Evolutionary conservation across 805 yeast genomes (phyloP).

Genomic region (Hemisphaericaspora nanyangensis): DNA sequence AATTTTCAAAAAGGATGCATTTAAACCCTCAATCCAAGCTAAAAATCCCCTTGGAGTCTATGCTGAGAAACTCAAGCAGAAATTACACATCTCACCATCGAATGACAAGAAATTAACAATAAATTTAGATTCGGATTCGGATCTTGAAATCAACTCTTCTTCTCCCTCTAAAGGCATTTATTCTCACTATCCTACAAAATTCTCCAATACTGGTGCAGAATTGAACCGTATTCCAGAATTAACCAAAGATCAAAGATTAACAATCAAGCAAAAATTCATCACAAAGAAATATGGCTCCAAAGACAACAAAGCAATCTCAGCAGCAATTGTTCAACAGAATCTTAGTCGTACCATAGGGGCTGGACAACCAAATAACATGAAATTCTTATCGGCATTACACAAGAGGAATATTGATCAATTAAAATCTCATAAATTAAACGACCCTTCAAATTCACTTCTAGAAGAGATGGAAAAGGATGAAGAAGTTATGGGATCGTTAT

Average conservation of each 20-base stretch:
- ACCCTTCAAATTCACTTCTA: slow-evolving; percentile 24
- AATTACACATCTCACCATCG: slow-evolving; percentile 23
- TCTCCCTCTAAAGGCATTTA: not conserved
- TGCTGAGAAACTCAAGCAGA: slow-evolving; percentile 27
- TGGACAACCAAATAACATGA: not conserved
- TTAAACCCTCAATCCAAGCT: slow-evolving; percentile 1
- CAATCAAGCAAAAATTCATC: slow-evolving; percentile 30
- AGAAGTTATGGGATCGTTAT: slow-evolving; percentile 39
- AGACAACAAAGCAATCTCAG: not conserved
- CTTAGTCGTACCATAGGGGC: slow-evolving; percentile 15
- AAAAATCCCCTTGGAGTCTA: slow-evolving; percentile 33
- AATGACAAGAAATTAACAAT: slow-evolving; percentile 10
- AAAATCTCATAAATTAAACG: slow-evolving; percentile 15
- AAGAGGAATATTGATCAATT: slow-evolving; percentile 46
- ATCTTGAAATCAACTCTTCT: slow-evolving; percentile 9
- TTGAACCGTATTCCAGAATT: slow-evolving; percentile 23
- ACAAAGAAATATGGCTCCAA: slow-evolving; percentile 14
- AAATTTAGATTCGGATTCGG: slow-evolving; percentile 27
- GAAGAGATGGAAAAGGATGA: slow-evolving; percentile 41
- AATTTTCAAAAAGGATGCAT: slow-evolving; percentile 5
- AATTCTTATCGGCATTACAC: slow-evolving; percentile 33
- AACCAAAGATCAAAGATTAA: slow-evolving; percentile 28
- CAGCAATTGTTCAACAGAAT: not conserved
- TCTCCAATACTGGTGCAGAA: slow-evolving; percentile 9
- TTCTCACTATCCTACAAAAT: slow-evolving; percentile 1